Conservation (phyloP, 1,139 yeast species). For the Lodderomyces margitis region DNA sequence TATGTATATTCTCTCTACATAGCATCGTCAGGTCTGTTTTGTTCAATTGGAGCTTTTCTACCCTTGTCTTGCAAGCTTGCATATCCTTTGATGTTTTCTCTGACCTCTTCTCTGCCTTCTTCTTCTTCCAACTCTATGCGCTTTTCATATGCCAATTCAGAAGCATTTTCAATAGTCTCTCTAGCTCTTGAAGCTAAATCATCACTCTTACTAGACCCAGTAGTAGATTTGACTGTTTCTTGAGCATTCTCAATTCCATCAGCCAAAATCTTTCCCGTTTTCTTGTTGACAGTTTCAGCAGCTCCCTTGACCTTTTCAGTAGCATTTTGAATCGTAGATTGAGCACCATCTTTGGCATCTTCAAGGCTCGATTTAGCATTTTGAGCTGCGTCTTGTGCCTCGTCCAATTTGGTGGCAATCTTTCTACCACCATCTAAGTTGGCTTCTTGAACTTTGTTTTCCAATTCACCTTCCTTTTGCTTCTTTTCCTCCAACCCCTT, state of each 20-base stretch:
- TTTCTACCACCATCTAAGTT: slow-evolving; percentile 10
- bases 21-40: slow-evolving; percentile 47
- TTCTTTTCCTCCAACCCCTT: slow-evolving; percentile 11
- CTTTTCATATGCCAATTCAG: slow-evolving; percentile 3
- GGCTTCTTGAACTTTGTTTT: slow-evolving; percentile 7
- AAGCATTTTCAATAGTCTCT: slow-evolving; percentile 1
- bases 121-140: not conserved
- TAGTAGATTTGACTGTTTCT: slow-evolving; percentile 17
- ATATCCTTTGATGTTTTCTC: slow-evolving; percentile 34
- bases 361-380: slow-evolving; percentile 5
- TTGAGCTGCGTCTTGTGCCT: slow-evolving; percentile 9
- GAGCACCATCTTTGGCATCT: slow-evolving; percentile 24
- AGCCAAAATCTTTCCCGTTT: slow-evolving; percentile 22
- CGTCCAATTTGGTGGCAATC: slow-evolving; percentile 9
- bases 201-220: slow-evolving; percentile 15
- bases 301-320: slow-evolving; percentile 19
- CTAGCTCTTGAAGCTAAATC: slow-evolving; percentile 23
- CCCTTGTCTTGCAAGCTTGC: slow-evolving; percentile 44
- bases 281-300: slow-evolving; percentile 4
- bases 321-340: slow-evolving; percentile 22
- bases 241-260: slow-evolving; percentile 26
- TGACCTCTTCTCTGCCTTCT: slow-evolving; percentile 10
- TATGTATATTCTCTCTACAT: slow-evolving; percentile 14
- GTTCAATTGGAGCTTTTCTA: slow-evolving; percentile 38
- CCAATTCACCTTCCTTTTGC: slow-evolving; percentile 6